A percentile compares a stretch with the other conserved stretches of the same genome.
Conservation (phyloP, 2,329 filamentous ascomycete genomes). For the Colletotrichum liaoningense region DNA sequence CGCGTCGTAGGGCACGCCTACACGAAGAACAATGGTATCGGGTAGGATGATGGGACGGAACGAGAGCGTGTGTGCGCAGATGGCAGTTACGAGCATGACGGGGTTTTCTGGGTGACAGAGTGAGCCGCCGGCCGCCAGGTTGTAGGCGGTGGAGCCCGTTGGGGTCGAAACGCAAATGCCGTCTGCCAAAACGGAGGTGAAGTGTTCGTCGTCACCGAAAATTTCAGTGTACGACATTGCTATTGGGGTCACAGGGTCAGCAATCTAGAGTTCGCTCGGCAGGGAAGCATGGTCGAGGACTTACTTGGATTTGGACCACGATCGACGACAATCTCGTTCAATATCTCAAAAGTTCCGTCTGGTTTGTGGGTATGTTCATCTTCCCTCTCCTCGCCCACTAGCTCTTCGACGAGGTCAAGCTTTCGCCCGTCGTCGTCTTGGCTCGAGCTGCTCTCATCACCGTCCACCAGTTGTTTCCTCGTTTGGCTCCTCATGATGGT, state of each 20-base stretch:
- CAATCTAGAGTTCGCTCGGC: background rate
- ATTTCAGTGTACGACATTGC: constrained; percentile 93
- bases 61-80: constrained; percentile 93
- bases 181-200: constrained; percentile 93
- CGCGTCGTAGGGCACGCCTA: constrained; percentile 95
- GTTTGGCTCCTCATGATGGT: constrained; percentile 87
- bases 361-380: constrained; percentile 88
- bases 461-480: constrained; percentile 47
- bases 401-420: constrained; percentile 86
- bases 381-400: constrained; percentile 87
- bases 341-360: constrained; percentile 86
- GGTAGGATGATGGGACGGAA: constrained; percentile 97
- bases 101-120: constrained; percentile 97
- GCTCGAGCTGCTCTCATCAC: constrained; percentile 39
- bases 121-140: constrained; percentile 93
- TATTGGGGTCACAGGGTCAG: constrained; percentile 45
- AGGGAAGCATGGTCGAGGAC: constrained; percentile 44
- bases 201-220: constrained; percentile 94
- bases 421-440: constrained; percentile 51
- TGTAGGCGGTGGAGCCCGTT: constrained; percentile 88
- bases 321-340: constrained; percentile 98
- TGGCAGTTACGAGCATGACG: constrained; percentile 92
- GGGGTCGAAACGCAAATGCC: constrained; percentile 94
- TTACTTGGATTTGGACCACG: constrained; percentile 91
- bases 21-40: constrained; percentile 91